Base-by-base conservation (phyloP, 176 grass and related monocot genomes). In the Oryza officinalis region DNA sequence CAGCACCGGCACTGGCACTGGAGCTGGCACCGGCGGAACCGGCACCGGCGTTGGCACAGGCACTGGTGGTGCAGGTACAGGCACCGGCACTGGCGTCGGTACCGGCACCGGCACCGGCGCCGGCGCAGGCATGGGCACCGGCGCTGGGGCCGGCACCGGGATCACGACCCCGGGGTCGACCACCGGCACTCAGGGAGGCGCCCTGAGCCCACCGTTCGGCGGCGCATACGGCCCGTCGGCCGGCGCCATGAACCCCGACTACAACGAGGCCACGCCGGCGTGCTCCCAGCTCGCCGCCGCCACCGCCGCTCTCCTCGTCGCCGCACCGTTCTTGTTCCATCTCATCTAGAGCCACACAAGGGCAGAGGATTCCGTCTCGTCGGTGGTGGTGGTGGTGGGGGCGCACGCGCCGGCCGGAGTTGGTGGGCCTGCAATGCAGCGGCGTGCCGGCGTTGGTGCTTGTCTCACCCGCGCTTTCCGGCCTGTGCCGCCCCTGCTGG, bases 211-310 rank as follows among this genome's bases (percentile, higher is more conserved):
- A n/a, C 84, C 88, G 3, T 86, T 90, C 30, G 80, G 80, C 47
- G 49, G 84, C 74, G 88, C 84, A 1, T 90, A 87, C 75, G 88
- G 88, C 23, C 88, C 88, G 2, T 68, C 88, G 0, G 83, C 78
- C 9, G 44, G 26, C 78, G 72, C 81, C 74, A 76, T 71, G 35
- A 69, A 61, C 45, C 63, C 81, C 0, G 88, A 90, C 75, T 74
- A 74, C 88, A 90, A 27, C 68, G 79, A 15, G 5, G 85, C 85
- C 66, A 27, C 33, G 26, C 33, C n/a, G 1, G 22, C 6, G 4
- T 40, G 7, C 27, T 25, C 27, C 12, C 8, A 3, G 35, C 69
- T 12, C 28, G 46, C 49, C 68, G 28, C 37, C 74, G 14, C 52
- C 0, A 7, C 67, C 27, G 46, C 60, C 0, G 66, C 28, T 1